phyloP scores from a whole-genome alignment of 305 asterid genomes.

The Andrographis paniculata region DNA sequence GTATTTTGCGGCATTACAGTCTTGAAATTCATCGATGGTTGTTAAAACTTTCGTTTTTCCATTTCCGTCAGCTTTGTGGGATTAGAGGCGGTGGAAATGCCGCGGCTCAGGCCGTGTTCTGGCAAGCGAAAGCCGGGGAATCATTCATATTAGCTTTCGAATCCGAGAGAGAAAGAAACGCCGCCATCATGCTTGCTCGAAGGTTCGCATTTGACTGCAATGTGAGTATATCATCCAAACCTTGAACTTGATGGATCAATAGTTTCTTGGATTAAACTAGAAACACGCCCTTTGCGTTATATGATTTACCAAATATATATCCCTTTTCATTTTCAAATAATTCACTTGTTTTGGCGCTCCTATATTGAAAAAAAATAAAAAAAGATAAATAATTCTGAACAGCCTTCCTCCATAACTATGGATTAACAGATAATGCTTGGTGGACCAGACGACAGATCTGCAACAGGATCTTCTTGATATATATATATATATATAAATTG shows the following conservation, averaged over 20 bases:
- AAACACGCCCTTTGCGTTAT: too few species aligned
- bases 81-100: conserved; percentile 93
- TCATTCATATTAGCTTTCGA: conserved; percentile 78
- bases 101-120: conserved; percentile 76
- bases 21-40: background rate
- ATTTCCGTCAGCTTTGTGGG: conserved; percentile 59
- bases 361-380: too few species aligned
- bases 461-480: conserved; percentile 28
- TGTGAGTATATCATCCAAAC: conserved; percentile 29
- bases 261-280: too few species aligned
- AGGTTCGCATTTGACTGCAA: conserved; percentile 80
- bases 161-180: conserved; percentile 77
- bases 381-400: too few species aligned
- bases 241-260: too few species aligned
- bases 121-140: conserved; percentile 61
- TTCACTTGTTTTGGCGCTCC: too few species aligned
- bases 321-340: too few species aligned
- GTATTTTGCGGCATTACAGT: conserved; percentile 19
- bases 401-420: background rate
- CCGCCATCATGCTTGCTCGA: conserved; percentile 89
- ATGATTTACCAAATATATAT: too few species aligned
- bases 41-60: background rate
- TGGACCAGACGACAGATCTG: conserved; percentile 71
- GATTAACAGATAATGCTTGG: conserved; percentile 49
- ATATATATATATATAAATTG: conserved; percentile 9